Conservation (phyloP, 106 monocot species). For the Dioscorea dumetorum region DNA sequence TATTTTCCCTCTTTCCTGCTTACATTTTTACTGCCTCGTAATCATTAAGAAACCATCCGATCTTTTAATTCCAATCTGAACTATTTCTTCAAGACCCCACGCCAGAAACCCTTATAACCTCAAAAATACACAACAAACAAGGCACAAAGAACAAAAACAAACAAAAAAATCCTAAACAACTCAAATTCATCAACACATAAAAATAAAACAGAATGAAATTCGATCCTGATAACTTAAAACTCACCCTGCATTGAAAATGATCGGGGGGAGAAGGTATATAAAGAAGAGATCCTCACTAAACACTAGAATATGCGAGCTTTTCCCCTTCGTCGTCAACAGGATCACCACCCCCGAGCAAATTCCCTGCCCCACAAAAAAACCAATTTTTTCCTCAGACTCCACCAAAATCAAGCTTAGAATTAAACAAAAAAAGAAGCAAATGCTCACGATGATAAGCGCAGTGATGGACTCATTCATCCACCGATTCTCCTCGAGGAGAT, state of each 20-base stretch:
- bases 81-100: too few relatives aligned
- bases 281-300: constrained; percentile 98
- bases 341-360: constrained; percentile 69
- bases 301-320: constrained; percentile 80
- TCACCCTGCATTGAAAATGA: constrained; percentile 98
- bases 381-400: too few relatives aligned
- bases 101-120: too few relatives aligned
- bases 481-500: constrained; percentile 83
- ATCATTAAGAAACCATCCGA: too few relatives aligned
- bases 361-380: constrained; percentile 34
- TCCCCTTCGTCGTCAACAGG: constrained; percentile 70
- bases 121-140: too few relatives aligned
- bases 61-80: too few relatives aligned
- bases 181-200: neutral
- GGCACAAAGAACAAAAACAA: too few relatives aligned
- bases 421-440: neutral
- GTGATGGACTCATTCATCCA: constrained; percentile 99
- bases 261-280: constrained; percentile 91
- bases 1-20: too few relatives aligned
- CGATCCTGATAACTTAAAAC: too few relatives aligned
- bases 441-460: constrained; percentile 63
- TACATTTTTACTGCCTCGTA: too few relatives aligned
- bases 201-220: neutral
- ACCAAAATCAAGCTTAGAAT: too few relatives aligned
- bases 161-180: too few relatives aligned